phyloP scores from a whole-genome alignment of 2,329 filamentous ascomycete species.

The Exophiala alcalophila region DNA sequence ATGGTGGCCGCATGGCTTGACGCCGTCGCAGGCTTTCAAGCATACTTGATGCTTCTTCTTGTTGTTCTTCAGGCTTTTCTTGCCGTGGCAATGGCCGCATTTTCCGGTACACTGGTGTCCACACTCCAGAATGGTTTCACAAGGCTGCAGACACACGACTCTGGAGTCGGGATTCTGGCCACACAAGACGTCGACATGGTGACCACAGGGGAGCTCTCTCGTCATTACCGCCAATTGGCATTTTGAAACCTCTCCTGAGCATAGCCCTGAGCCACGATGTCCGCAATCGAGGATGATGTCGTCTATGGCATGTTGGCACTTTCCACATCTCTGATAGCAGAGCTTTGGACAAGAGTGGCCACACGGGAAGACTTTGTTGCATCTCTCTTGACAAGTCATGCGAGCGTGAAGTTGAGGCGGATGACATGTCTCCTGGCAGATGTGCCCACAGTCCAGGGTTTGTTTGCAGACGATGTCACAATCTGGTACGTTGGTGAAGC shows the following conservation, averaged over 20 bases:
- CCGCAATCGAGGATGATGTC: constrained; percentile 25
- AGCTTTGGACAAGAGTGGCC: constrained; percentile 24
- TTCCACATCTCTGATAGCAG: constrained; percentile 29
- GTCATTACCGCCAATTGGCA: constrained; percentile 20
- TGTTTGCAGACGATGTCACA: constrained; percentile 30
- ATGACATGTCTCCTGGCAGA: constrained; percentile 28
- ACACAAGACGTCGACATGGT: constrained; percentile 24
- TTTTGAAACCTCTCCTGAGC: constrained; percentile 20
- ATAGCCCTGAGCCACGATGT: constrained; percentile 23
- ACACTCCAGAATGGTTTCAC: constrained; percentile 23
- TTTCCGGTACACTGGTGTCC: constrained; percentile 26
- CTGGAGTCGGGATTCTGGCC: constrained; percentile 13
- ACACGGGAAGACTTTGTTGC: constrained; percentile 24
- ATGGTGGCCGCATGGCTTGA: constrained; percentile 21
- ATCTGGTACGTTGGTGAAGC: constrained; percentile 28
- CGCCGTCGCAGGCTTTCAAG: constrained; percentile 10
- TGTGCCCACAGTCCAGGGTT: constrained; percentile 31
- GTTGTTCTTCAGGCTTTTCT: too few relatives aligned
- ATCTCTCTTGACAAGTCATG: constrained; percentile 26
- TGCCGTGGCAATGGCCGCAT: constrained; percentile 15
- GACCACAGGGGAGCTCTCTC: constrained; percentile 23
- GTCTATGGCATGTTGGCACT: constrained; percentile 15
- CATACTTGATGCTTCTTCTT: constrained; percentile 9
- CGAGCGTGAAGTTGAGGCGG: constrained; percentile 25
- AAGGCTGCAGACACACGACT: constrained; percentile 15